A percentile compares a stretch with the other conserved stretches of the same genome.
These are phyloP conservation scores for Aspergillus calidoustus DNA, from an alignment of 2,329 filamentous ascomycete genomes.

Conservation along the genomic window DNA sequence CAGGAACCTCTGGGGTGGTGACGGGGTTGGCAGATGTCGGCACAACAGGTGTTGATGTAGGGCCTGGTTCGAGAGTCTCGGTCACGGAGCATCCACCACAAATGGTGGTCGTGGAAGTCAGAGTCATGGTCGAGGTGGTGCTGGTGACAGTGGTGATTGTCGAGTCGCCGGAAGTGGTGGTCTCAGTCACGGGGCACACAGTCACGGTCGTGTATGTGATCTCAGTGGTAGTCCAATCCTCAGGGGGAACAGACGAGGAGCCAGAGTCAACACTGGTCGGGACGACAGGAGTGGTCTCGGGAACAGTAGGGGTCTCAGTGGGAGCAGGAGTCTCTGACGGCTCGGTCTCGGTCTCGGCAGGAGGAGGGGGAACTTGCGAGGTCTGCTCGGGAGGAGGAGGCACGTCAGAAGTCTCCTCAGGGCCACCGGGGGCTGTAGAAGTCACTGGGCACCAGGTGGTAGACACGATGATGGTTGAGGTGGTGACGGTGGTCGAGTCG, in stretches of 20 bases:
- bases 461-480: constrained; percentile 60
- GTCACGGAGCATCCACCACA: constrained; percentile 12
- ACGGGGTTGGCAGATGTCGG: constrained; percentile 11
- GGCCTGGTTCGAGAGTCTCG: background rate
- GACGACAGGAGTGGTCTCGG: constrained; percentile 3
- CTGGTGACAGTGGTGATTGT: constrained; percentile 15
- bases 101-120: constrained; percentile 17
- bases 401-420: constrained; percentile 14
- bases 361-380: background rate
- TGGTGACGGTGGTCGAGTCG: constrained; percentile 54
- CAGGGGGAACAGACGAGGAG: constrained; percentile 15
- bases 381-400: constrained; percentile 1
- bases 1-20: constrained; percentile 8
- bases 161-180: constrained; percentile 17
- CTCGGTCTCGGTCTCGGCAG: constrained; percentile 11
- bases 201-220: constrained; percentile 24
- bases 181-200: constrained; percentile 19
- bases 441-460: constrained; percentile 63
- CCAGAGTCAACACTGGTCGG: constrained; percentile 5
- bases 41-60: background rate
- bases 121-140: constrained; percentile 14
- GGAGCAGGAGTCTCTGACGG: constrained; percentile 24
- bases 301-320: constrained; percentile 19
- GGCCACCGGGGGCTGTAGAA: constrained; percentile 20
- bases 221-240: constrained; percentile 18